These are phyloP conservation scores for Gossypium sturtianum DNA, from an alignment of 345 rosid genomes.

Conservation along the genomic window DNA sequence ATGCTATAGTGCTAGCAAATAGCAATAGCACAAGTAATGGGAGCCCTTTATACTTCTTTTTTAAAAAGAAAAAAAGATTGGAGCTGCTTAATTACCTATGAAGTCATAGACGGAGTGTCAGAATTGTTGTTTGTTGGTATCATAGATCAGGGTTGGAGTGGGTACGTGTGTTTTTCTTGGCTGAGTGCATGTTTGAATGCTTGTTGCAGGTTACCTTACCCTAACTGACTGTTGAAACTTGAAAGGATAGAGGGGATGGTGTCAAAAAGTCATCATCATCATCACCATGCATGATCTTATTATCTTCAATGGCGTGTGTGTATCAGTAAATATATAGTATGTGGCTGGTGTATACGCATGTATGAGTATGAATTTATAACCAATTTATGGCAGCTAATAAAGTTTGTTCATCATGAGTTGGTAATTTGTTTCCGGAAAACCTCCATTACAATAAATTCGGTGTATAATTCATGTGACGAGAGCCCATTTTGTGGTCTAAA, in stretches of 20 bases:
- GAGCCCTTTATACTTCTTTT: too few relatives aligned
- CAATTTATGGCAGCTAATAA: neutral
- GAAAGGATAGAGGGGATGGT: neutral
- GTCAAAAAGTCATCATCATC: neutral
- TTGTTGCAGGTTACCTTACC: slow-evolving; percentile 2
- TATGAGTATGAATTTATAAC: neutral
- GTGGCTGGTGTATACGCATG: neutral
- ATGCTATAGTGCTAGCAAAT: too few relatives aligned
- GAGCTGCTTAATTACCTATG: too few relatives aligned
- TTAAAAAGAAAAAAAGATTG: too few relatives aligned
- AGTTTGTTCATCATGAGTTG: neutral
- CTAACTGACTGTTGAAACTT: neutral
- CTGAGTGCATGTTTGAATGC: neutral
- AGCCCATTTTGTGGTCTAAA: neutral
- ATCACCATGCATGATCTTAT: neutral
- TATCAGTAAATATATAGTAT: neutral
- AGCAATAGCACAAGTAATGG: too few relatives aligned
- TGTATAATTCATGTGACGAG: neutral
- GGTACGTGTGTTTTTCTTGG: neutral
- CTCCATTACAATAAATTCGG: neutral
- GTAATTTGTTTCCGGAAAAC: neutral
- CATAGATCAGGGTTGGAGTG: too few relatives aligned
- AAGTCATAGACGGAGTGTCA: too few relatives aligned
- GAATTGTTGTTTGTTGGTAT: too few relatives aligned
- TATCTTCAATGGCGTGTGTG: neutral